Conservation (phyloP, 495 filamentous ascomycete species). For the Neurospora sp. region DNA sequence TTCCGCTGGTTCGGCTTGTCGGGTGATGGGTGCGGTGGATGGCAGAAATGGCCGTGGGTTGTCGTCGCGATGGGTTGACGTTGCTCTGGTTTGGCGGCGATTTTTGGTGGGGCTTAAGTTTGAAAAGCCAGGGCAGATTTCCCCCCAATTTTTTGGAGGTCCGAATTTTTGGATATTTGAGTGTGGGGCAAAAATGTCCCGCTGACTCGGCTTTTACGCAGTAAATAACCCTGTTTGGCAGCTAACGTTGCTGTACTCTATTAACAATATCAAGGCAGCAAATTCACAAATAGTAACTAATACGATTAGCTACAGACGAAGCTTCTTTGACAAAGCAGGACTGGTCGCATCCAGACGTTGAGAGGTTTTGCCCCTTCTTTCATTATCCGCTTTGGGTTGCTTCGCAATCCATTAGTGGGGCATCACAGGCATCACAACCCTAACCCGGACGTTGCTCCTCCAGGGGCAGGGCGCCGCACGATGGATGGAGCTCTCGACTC, state of each 20-base stretch:
- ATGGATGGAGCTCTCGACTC: background rate
- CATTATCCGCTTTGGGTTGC: background rate
- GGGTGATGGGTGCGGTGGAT: background rate
- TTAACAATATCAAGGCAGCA: background rate
- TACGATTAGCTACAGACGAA: background rate
- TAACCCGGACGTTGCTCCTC: background rate
- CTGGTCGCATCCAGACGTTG: background rate
- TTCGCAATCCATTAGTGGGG: background rate
- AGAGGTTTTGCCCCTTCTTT: background rate
- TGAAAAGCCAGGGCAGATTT: conserved; percentile 3
- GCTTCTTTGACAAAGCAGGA: background rate
- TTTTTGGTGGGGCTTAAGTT: conserved; percentile 20
- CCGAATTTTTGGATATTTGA: conserved; percentile 25
- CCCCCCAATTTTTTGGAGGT: background rate
- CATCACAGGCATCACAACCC: background rate
- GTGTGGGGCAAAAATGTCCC: conserved; percentile 27
- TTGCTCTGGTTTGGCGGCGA: conserved; percentile 1
- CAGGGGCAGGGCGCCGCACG: background rate
- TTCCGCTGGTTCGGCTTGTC: background rate
- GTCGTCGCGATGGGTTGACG: background rate
- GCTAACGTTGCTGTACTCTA: background rate
- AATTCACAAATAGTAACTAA: background rate
- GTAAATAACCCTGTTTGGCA: background rate
- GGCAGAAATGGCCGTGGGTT: background rate
- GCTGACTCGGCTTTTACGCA: background rate